Conservation (phyloP, 176 grass and related monocot species). For the Rhipidocladum racemiflorum region DNA sequence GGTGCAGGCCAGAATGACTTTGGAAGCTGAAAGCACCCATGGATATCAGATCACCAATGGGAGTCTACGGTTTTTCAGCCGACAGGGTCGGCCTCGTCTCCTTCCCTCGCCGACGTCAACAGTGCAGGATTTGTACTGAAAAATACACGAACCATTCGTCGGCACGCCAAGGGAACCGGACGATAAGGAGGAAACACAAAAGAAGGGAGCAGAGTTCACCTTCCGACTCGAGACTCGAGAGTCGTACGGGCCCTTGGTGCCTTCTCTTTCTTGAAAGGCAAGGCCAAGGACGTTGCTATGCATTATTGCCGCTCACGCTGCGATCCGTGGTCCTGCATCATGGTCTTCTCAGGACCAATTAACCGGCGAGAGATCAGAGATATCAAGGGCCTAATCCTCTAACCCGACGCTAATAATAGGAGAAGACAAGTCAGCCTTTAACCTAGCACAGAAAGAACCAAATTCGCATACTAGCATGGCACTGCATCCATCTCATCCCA, state of each 20-base stretch:
- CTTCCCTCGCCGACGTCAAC: not conserved
- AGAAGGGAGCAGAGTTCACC: not conserved
- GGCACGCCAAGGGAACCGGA: not conserved
- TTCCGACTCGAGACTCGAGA: not conserved
- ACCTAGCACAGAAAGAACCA: constrained; percentile 1
- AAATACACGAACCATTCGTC: not conserved
- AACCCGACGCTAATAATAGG: not conserved
- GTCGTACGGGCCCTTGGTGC: not conserved
- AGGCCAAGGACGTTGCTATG: not conserved
- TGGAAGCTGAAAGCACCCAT: not conserved
- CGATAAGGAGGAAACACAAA: not conserved
- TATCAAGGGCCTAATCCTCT: not conserved
- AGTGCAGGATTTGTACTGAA: not conserved
- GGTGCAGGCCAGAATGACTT: not conserved
- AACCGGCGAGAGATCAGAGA: not conserved
- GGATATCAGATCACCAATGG: not conserved
- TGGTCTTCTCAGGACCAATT: not conserved
- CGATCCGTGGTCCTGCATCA: not conserved
- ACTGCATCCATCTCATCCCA: not conserved
- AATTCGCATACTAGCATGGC: not conserved
- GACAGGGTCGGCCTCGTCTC: not conserved
- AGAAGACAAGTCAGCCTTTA: not conserved
- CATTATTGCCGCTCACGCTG: not conserved
- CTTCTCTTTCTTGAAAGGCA: constrained; percentile 19
- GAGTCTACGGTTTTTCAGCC: not conserved